Evolutionary conservation across 148 eudicot genomes (phyloP).

Genomic region (Beta vulgaris): DNA sequence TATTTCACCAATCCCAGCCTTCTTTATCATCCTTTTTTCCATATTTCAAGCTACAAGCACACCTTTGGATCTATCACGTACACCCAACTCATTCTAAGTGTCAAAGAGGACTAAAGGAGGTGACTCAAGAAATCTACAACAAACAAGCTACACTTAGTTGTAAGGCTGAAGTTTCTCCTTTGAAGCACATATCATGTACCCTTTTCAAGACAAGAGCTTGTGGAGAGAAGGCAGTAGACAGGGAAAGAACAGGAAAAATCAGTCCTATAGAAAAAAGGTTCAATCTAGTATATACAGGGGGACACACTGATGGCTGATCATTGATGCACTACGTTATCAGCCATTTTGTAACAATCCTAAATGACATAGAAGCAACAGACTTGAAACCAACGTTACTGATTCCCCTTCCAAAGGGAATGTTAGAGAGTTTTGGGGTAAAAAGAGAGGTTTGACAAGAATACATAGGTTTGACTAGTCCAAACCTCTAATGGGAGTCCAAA

Average conservation of each 20-base stretch:
- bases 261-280: not conserved
- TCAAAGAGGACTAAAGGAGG: not conserved
- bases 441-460: no score
- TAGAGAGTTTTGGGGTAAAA: no score
- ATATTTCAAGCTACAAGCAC: not conserved
- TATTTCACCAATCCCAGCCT: not conserved
- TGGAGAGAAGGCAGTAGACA: not conserved
- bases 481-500: no score
- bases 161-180: not conserved
- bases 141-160: not conserved
- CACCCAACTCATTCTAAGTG: not conserved
- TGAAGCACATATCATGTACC: not conserved
- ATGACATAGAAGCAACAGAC: not conserved
- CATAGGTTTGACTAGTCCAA: no score
- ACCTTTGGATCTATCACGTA: not conserved
- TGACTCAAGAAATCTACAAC: not conserved
- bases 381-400: not conserved
- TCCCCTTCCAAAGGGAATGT: not conserved
- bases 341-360: not conserved
- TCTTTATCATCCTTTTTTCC: not conserved
- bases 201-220: not conserved
- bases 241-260: not conserved
- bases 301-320: no score
- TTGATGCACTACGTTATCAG: not conserved
- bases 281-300: not conserved